phyloP scores from a whole-genome alignment of 2,329 filamentous ascomycete species.

The Colletotrichum tropicale region DNA sequence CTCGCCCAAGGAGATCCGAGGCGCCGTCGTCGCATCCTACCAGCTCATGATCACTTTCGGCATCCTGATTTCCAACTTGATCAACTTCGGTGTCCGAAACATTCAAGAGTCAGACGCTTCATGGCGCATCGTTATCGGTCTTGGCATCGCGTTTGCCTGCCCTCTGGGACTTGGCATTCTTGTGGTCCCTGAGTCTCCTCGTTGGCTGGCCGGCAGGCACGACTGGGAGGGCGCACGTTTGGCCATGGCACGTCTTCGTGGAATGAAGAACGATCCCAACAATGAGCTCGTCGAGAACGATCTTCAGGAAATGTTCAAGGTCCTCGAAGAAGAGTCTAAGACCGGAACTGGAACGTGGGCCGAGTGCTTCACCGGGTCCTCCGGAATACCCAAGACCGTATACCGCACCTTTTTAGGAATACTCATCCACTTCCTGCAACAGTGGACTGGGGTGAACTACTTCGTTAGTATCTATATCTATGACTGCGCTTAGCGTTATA shows the following conservation, averaged over 20 bases:
- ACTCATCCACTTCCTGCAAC: conserved; percentile 68
- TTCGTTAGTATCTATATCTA: neutral
- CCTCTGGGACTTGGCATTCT: conserved; percentile 59
- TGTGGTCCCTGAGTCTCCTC: conserved; percentile 59
- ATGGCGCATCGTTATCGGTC: conserved; percentile 67
- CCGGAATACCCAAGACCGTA: conserved; percentile 57
- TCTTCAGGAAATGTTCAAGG: conserved; percentile 54
- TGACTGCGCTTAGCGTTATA: rapidly evolving
- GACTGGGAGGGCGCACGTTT: conserved; percentile 52
- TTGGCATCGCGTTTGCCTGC: conserved; percentile 58
- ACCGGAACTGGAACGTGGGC: conserved; percentile 56
- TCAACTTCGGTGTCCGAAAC: conserved; percentile 56
- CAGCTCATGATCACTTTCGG: conserved; percentile 77
- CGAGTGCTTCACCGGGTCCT: conserved; percentile 65
- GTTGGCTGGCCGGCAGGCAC: conserved; percentile 56
- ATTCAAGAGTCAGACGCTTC: conserved; percentile 47
- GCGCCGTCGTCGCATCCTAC: conserved; percentile 70
- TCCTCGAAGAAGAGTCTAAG: conserved; percentile 47
- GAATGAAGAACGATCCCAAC: conserved; percentile 50
- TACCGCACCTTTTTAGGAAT: conserved; percentile 71
- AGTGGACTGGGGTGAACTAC: conserved; percentile 58
- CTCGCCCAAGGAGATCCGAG: conserved; percentile 65
- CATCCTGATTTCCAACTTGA: conserved; percentile 61
- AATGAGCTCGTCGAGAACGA: conserved; percentile 54
- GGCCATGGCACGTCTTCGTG: conserved; percentile 58